These are phyloP conservation scores for Fusarium anguioides DNA, from an alignment of 2,329 filamentous ascomycete species.

Conservation along the genomic window DNA sequence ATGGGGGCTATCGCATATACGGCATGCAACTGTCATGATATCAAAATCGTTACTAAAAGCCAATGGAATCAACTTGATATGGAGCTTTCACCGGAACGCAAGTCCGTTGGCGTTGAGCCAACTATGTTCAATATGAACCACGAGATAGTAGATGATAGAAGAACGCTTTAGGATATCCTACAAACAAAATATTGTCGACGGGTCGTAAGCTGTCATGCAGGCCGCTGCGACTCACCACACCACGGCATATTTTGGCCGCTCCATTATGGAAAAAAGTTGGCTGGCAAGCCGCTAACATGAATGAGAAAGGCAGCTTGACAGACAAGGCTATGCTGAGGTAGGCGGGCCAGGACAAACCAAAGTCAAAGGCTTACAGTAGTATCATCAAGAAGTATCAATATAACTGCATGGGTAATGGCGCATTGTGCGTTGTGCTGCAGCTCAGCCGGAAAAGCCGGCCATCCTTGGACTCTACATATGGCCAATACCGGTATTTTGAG, in stretches of 20 bases:
- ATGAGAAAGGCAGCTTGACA: neutral
- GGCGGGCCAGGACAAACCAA: neutral
- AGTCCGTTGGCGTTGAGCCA: neutral
- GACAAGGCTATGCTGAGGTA: neutral
- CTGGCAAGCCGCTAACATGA: neutral
- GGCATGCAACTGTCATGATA: neutral
- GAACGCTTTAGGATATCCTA: neutral
- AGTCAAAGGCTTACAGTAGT: neutral
- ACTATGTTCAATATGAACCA: neutral
- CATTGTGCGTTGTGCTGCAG: slow-evolving; percentile 11
- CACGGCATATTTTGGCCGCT: neutral
- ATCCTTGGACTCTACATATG: slow-evolving; percentile 1
- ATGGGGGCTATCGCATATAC: slow-evolving; percentile 5
- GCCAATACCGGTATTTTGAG: slow-evolving; percentile 26
- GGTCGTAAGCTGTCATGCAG: neutral
- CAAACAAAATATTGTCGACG: neutral
- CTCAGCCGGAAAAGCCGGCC: slow-evolving; percentile 24
- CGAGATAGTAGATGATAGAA: neutral
- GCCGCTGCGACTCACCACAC: slow-evolving; percentile 1
- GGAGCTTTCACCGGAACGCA: neutral
- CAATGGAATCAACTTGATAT: neutral
- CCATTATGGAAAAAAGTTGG: neutral
- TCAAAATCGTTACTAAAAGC: neutral
- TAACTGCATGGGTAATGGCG: slow-evolving; percentile 2
- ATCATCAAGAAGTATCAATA: slow-evolving; percentile 7